Evolutionary conservation across 2,329 filamentous ascomycete species (phyloP).

Genomic region (Aureobasidium uvarum): DNA sequence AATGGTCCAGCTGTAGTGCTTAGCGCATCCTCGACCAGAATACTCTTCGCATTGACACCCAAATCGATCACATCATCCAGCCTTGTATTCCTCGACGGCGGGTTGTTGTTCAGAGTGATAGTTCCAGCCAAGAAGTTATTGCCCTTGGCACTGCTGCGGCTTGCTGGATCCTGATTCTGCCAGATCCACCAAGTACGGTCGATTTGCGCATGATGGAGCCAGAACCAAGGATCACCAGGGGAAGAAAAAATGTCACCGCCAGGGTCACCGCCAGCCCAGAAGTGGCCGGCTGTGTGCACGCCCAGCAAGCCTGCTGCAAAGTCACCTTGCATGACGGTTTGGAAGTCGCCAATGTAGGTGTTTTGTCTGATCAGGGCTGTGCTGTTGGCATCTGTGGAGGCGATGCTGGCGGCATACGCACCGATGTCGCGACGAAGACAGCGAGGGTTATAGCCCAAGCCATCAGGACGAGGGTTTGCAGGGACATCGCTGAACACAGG

Average conservation of each 20-base stretch:
- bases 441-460: conserved; percentile 37
- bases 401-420: conserved; percentile 26
- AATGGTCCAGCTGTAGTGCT: conserved; percentile 47
- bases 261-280: conserved; percentile 47
- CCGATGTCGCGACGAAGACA: conserved; percentile 44
- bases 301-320: conserved; percentile 30
- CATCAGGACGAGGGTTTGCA: conserved; percentile 36
- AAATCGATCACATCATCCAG: conserved; percentile 45
- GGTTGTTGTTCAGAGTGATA: conserved; percentile 46
- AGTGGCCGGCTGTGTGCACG: conserved; percentile 51
- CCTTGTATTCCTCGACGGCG: conserved; percentile 45
- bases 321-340: conserved; percentile 34
- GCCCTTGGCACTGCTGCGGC: conserved; percentile 32
- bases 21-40: conserved; percentile 43
- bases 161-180: conserved; percentile 47
- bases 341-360: conserved; percentile 31
- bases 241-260: conserved; percentile 47
- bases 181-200: conserved; percentile 53
- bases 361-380: conserved; percentile 30
- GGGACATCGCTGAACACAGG: conserved; percentile 37
- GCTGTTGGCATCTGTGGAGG: conserved; percentile 29
- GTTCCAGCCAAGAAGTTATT: conserved; percentile 43
- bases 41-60: conserved; percentile 40
- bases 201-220: conserved; percentile 50
- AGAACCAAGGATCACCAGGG: conserved; percentile 51